Evolutionary conservation across 164 flowering plant genomes (phyloP).

Genomic region (Piper betle): DNA sequence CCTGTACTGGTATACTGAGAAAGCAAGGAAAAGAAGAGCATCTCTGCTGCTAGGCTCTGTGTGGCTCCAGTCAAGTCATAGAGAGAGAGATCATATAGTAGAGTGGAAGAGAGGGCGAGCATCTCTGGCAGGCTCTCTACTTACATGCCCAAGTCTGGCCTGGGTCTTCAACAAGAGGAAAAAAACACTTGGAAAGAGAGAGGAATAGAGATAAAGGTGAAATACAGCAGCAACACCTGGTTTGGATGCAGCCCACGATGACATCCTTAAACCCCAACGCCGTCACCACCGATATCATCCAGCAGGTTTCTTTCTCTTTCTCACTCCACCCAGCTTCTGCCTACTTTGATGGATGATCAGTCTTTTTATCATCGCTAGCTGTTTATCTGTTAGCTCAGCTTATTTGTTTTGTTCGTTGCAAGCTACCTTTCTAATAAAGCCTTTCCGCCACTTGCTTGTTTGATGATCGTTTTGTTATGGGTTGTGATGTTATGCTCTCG

Average conservation of each 20-base stretch:
- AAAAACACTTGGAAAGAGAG: background rate
- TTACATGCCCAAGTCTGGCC: too few species aligned
- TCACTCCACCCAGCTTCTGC: background rate
- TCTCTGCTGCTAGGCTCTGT: conserved; percentile 1
- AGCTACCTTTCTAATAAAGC: too few species aligned
- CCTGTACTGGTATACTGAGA: background rate
- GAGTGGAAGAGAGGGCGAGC: background rate
- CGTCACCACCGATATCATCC: conserved; percentile 74
- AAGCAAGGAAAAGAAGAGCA: conserved; percentile 2
- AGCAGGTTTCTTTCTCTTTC: conserved; percentile 32
- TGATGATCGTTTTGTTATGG: background rate
- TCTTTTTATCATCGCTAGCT: background rate
- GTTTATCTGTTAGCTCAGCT: background rate
- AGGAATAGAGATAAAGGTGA: background rate
- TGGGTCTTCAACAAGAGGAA: background rate
- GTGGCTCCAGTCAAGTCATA: background rate
- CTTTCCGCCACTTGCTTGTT: too few species aligned
- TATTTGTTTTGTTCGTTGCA: background rate
- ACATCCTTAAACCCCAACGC: conserved; percentile 49
- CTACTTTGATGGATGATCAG: background rate
- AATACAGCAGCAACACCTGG: conserved; percentile 54
- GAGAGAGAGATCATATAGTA: background rate
- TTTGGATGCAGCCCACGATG: conserved; percentile 87
- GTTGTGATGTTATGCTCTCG: background rate
- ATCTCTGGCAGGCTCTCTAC: background rate